Base-by-base conservation (phyloP, 2,329 filamentous ascomycete species). In the Botrytis elliptica region DNA sequence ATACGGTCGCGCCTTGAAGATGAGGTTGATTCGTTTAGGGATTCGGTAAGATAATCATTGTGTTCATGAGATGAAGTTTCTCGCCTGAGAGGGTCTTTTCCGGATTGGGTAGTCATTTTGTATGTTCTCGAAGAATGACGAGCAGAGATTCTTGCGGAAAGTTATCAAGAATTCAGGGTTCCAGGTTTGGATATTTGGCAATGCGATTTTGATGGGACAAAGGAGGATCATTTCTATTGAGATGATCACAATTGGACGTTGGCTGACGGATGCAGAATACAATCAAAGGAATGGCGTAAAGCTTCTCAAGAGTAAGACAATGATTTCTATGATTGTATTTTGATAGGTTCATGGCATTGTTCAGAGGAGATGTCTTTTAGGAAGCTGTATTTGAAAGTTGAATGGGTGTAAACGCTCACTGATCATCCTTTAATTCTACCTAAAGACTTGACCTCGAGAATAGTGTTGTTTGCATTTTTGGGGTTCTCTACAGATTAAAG, bases 1-100 rank as follows among this genome's bases (percentile, higher is more conserved):
- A 68, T 36, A n/a, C 20, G 14, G 3, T 68, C 65, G 46, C 36
- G 49, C 25, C 25, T 33, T 16, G 4, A 25, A 14, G 65, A 6
- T 12, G 25, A 29, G 16, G 36, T 12, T 68, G 36, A 18, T 16
- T 16, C 22, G 29, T 33, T 8, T 22, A 25, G 36, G 16, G 25
- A 1, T 2, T 10, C 6, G 4, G 18, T 40, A 0, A 29, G 46
- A 16, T 25, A 7, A 1, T 57, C 16, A 14, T 1, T 12, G 36
- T 3, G 25, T 33, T 42, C 36, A 52, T 10, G 16, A 42, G 36
- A 10, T 57, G 65, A 10, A 14, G 16, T n/a, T 42, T 12, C 20
- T 49, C 20, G 25, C 20, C 10, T 14, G 20, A 36, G 33, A 8
- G 12, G 5, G 7, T 40, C 36, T 42, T 4, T n/a, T 29, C 9